Conservation (phyloP, 768 basidiomycete species). For the Pulveroboletus sp. region DNA sequence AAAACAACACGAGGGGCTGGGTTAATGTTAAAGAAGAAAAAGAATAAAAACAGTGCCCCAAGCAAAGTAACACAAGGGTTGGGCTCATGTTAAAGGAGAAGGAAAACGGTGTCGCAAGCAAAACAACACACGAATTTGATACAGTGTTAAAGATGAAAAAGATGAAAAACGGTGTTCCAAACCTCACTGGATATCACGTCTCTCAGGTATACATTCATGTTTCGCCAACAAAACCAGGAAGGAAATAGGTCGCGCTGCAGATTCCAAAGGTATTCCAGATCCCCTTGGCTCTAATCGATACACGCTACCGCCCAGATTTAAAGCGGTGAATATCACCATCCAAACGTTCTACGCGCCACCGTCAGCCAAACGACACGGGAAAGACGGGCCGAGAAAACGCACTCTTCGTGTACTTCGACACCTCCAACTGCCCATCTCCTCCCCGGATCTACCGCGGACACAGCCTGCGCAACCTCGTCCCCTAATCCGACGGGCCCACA, state of each 20-base stretch:
- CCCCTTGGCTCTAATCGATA: neutral
- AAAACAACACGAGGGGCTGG: too few relatives aligned
- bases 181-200: neutral
- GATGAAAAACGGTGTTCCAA: too few relatives aligned
- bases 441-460: constrained; percentile 31
- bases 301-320: neutral
- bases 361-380: constrained; percentile 9
- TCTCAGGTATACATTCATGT: constrained; percentile 1
- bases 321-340: constrained; percentile 20
- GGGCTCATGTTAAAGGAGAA: too few relatives aligned
- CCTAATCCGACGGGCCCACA: constrained; percentile 39
- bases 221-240: neutral
- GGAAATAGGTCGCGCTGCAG: neutral
- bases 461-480: constrained; percentile 34
- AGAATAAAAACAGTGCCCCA: too few relatives aligned
- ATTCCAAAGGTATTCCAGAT: neutral
- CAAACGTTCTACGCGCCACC: constrained; percentile 20
- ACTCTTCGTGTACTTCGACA: constrained; percentile 41
- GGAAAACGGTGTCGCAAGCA: too few relatives aligned
- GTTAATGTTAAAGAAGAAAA: too few relatives aligned
- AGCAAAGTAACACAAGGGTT: too few relatives aligned
- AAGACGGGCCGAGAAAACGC: constrained; percentile 13
- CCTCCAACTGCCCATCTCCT: constrained; percentile 36
- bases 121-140: neutral
- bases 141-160: too few relatives aligned